These are phyloP conservation scores for Ceratobasidium sp. DNA, from an alignment of 1,284 basidiomycete genomes.

Conservation along the genomic window DNA sequence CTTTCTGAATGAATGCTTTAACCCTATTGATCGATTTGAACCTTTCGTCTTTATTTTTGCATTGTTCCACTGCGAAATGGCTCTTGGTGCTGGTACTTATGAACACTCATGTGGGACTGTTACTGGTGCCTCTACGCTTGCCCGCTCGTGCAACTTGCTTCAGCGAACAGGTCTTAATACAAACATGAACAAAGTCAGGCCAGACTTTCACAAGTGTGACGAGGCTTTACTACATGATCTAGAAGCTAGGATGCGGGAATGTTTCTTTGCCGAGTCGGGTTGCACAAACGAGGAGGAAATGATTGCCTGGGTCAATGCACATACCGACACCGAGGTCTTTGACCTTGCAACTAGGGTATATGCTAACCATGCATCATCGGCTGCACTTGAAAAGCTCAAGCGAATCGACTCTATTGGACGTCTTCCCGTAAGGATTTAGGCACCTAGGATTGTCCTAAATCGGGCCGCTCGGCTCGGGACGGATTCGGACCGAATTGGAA, in stretches of 20 bases:
- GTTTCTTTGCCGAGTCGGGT: not conserved
- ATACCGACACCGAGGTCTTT: not conserved
- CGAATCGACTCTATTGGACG: no score
- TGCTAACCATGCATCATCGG: not conserved
- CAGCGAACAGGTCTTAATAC: not conserved
- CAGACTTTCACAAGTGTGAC: not conserved
- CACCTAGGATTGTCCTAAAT: no score
- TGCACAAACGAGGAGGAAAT: not conserved
- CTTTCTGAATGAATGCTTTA: not conserved
- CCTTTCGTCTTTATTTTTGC: not conserved
- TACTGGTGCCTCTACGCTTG: not conserved
- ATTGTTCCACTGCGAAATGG: not conserved
- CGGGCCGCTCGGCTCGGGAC: not conserved
- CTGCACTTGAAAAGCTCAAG: no score
- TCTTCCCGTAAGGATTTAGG: not conserved
- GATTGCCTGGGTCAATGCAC: not conserved
- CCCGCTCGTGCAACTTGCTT: not conserved
- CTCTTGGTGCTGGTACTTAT: not conserved
- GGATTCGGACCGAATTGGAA: slow-evolving; percentile 22
- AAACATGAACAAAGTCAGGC: not conserved
- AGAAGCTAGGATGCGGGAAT: not conserved
- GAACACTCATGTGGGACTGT: not conserved
- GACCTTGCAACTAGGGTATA: not conserved
- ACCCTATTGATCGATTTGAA: not conserved
- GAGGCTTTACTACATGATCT: not conserved